Base-by-base conservation (phyloP, 495 filamentous ascomycete genomes). In the Cercophora samala region DNA sequence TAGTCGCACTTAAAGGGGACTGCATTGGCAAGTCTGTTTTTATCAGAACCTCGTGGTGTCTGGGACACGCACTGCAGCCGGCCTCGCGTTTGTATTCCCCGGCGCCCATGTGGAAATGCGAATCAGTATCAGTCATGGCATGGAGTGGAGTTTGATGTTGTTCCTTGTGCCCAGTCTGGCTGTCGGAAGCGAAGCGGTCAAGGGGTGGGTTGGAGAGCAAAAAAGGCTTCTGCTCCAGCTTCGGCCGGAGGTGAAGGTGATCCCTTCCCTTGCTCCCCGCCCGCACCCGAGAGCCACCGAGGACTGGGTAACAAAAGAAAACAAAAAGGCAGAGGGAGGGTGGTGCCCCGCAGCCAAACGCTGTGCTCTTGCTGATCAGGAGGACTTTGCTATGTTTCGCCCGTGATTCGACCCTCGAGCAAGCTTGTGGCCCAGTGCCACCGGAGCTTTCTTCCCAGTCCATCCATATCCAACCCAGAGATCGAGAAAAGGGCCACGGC, bases 1-100 rank as follows among this genome's bases (percentile, higher is more conserved):
- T 54, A 66, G 74, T 71, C 56, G 66, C 68, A 75, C 69, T 74
- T 76, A 72, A 75, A 72, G 67, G 64, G 61, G 68, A 68, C 68
- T 68, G 60, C 69, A 69, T 70, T 65, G 65, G 61, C 59, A 64
- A 63, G 59, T 37, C 22, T 19, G 4, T 18, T 21, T 56, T 56
- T 59, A 52, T 60, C 25, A 64, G 22, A 61, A 42, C 66, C 69
- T 72, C 73, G 73, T 72, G 71, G 74, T 73, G 74, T 74, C 71
- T 73, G 63, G 74, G 62, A 75, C 69, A 73, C 62, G 59, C 64
- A 61, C 70, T 68, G 73, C 71, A 73, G 69, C 64, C 51, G 51
- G n/a, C 61, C 65, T 72, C 62, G 68, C 68, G 74, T 75, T 76
- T 76, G 74, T 76, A 70, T 68, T 65, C 69, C 68, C 69, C 68